Base-by-base conservation (phyloP, 1,284 basidiomycete species). In the Puccinia hordei region DNA sequence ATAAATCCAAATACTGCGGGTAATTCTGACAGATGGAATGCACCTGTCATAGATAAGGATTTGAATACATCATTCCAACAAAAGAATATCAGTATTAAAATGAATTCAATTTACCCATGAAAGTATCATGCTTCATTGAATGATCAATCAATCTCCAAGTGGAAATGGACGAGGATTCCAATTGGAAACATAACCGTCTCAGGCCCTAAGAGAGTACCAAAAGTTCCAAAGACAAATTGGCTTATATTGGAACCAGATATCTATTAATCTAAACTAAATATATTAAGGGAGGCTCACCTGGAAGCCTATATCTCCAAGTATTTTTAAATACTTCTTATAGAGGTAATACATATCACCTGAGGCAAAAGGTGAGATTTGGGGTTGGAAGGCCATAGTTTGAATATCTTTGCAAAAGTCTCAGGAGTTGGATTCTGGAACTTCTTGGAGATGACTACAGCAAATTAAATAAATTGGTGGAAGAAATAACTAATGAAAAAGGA, bases 101-200 rank as follows among this genome's bases (percentile, higher is more conserved):
- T 59, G n/a, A 33, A 30, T 15, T 63, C 17, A 27, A 74, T 24
- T 68, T 24, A 79, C 76, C 76, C 24, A 79, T 19, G 27, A 71
- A 46, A 41, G 76, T 66, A 27, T 59, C 24, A 57, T 69, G 30
- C 27, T 79, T 27, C 27, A 27, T 24, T 15, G 66, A 44, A 59
- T 55, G 76, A 44, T 79, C 76, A 33, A 79, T 35, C n/a, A 49
- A 71, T 41, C 76, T 79, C 76, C 76, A 79, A 49, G 55, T 72
- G 15, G 76, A 41, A 35, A 79, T 79, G 13, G 17, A 59, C 10
- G 35, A 27, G 44, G 65, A 59, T 6, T 53, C 49, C 15, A 22
- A 17, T 19, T 59, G 51, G 10, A 73, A 49, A 41, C 73, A 71
- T 5, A 73, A 27, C 4, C 71, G 57, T n/a, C 77, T 55, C 30